Evolutionary conservation across 257 asterid species (phyloP).

Genomic region (Capsicum rhomboideum): DNA sequence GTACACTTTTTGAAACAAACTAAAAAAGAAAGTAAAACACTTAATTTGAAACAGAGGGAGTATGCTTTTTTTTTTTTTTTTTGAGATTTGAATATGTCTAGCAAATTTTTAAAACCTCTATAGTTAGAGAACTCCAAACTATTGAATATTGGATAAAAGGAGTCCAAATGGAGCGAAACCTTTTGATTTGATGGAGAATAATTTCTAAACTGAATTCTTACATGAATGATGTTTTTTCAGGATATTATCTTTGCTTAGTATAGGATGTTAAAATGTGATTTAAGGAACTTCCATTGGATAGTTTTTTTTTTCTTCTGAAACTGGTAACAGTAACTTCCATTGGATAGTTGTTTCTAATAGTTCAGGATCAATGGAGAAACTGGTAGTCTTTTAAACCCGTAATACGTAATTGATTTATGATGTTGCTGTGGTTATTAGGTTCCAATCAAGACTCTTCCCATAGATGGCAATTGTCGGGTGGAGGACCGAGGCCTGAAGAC

Average conservation of each 20-base stretch:
- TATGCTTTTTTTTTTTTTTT: no score
- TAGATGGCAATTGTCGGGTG: conserved; percentile 93
- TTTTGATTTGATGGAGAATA: not conserved
- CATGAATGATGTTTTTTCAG: not conserved
- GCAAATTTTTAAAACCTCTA: not conserved
- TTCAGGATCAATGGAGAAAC: not conserved
- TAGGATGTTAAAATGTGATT: conserved; percentile 1
- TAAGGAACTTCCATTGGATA: not conserved
- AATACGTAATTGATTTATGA: not conserved
- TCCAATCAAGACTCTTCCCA: conserved; percentile 73
- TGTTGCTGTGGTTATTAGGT: conserved; percentile 41
- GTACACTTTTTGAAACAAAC: not conserved
- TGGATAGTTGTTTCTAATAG: not conserved
- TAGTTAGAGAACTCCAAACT: not conserved
- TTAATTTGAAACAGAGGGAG: not conserved
- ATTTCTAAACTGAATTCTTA: not conserved
- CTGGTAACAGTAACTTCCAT: no score
- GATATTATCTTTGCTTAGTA: not conserved
- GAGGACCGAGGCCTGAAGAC: conserved; percentile 94
- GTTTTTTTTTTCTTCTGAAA: no score
- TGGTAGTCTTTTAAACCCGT: not conserved
- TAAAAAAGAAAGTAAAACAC: not conserved
- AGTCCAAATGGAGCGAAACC: not conserved
- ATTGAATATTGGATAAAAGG: not conserved
- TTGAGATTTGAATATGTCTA: not conserved